These are phyloP conservation scores for Prunus mume DNA, from an alignment of 306 rosid genomes.

Conservation along the genomic window DNA sequence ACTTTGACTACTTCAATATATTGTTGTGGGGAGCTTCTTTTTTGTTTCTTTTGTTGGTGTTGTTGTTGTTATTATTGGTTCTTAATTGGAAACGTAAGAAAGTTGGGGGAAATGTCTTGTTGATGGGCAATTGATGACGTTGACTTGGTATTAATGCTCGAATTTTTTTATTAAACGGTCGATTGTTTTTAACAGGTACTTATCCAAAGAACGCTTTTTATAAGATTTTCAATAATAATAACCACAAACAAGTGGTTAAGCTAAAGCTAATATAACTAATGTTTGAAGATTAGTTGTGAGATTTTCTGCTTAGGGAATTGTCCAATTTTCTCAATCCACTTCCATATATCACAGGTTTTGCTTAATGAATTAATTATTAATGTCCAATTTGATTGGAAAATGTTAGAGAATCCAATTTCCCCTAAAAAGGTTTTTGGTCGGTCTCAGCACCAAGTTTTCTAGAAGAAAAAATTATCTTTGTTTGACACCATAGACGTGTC, in stretches of 20 bases:
- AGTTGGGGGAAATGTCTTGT: neutral
- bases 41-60: no score
- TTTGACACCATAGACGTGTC: neutral
- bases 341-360: neutral
- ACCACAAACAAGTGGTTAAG: no score
- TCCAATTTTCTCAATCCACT: neutral
- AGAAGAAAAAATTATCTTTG: neutral
- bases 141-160: no score
- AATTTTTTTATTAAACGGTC: no score
- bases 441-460: neutral
- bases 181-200: no score
- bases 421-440: neutral
- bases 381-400: neutral
- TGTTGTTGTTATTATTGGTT: neutral
- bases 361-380: no score
- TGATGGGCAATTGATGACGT: neutral
- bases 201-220: no score
- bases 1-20: neutral
- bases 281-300: neutral
- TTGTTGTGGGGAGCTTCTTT: neutral
- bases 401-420: neutral
- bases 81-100: neutral
- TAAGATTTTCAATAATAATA: no score
- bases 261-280: no score
- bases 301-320: neutral